Conservation (phyloP, 768 basidiomycete genomes). For the Rhodosporidiobolus odoratus region DNA sequence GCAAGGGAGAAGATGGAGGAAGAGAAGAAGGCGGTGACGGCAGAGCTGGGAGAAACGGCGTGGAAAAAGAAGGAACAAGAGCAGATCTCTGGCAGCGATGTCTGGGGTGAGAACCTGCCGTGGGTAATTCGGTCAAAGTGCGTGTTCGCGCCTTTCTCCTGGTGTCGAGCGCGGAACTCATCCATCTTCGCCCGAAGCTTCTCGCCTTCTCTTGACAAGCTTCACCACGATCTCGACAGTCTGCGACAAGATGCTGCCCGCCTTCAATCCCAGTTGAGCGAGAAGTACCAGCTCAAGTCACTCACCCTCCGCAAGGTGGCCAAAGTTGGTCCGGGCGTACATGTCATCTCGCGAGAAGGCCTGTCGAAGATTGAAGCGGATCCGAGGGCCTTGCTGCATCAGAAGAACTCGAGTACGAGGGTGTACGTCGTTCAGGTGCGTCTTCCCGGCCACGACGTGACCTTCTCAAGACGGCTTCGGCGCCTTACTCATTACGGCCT, state of each 20-base stretch:
- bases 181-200: background rate
- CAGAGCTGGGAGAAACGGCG: conserved; percentile 4
- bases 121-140: conserved; percentile 24
- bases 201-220: background rate
- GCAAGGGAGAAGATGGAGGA: conserved; percentile 46
- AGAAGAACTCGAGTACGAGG: conserved; percentile 19
- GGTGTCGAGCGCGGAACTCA: background rate
- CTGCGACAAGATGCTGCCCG: conserved; percentile 2
- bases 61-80: conserved; percentile 35
- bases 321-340: conserved; percentile 11
- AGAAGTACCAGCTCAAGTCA: background rate
- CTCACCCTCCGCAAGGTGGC: conserved; percentile 5
- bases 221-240: background rate
- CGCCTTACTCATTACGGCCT: background rate
- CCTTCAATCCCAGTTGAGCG: background rate
- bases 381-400: background rate
- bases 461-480: background rate
- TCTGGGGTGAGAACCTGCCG: conserved; percentile 30
- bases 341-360: conserved; percentile 5
- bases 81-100: background rate
- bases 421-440: conserved; percentile 19
- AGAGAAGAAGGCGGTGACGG: conserved; percentile 11
- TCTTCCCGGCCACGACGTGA: background rate
- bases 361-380: conserved; percentile 16
- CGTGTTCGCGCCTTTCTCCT: background rate